A percentile compares a stretch with the other conserved stretches of the same genome.
phyloP scores from a whole-genome alignment of 1,284 basidiomycete species.

The Pyrrhoderma lamaoense region DNA sequence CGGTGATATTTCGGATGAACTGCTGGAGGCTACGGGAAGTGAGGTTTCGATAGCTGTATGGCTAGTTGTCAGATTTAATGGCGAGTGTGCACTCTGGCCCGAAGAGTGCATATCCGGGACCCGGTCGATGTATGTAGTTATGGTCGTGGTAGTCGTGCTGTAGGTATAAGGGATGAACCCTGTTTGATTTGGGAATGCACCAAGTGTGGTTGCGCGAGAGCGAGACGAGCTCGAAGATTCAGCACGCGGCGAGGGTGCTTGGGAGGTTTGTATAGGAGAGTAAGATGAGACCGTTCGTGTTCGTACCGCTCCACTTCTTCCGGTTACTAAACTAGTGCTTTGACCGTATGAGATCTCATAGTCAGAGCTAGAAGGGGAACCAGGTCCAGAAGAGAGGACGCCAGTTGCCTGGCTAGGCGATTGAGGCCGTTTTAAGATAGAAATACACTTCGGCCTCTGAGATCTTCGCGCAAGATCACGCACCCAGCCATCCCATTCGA shows the following conservation, averaged over 20 bases:
- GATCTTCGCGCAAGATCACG: slow-evolving; percentile 41
- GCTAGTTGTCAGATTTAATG: no score
- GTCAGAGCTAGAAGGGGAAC: no score
- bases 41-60: no score
- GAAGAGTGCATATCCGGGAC: slow-evolving; percentile 10
- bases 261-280: background rate
- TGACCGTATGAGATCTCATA: no score
- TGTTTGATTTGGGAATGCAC: slow-evolving; percentile 7
- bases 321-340: background rate
- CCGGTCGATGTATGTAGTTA: slow-evolving; percentile 16
- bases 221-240: background rate
- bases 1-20: slow-evolving; percentile 1
- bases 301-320: slow-evolving; percentile 3
- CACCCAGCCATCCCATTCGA: slow-evolving; percentile 56
- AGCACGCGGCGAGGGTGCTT: background rate
- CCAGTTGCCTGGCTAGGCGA: no score
- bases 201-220: slow-evolving; percentile 9
- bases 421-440: no score
- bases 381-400: no score
- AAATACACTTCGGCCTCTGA: slow-evolving; percentile 14
- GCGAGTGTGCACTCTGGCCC: no score
- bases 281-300: slow-evolving; percentile 13
- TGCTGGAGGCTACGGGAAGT: background rate
- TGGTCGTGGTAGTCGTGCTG: slow-evolving; percentile 14
- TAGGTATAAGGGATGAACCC: background rate